These are phyloP conservation scores for Plasmodium sp. DNA, from an alignment of 169 alveolate species.

Conservation along the genomic window DNA sequence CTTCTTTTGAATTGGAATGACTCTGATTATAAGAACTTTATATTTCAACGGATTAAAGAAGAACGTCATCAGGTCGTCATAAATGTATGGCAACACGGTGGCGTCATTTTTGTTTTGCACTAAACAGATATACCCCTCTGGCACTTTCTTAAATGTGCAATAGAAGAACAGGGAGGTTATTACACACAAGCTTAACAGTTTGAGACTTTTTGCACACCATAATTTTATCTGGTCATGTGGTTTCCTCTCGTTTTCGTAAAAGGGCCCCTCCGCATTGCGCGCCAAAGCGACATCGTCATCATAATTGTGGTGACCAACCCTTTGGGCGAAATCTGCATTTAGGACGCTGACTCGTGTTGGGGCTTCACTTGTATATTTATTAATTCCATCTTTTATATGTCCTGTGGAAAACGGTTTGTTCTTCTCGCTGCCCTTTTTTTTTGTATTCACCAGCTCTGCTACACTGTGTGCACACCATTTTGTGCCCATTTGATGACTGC, in stretches of 20 bases:
- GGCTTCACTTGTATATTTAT: neutral
- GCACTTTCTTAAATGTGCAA: slow-evolving; percentile 52
- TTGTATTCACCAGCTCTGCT: neutral
- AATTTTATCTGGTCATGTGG: slow-evolving; percentile 14
- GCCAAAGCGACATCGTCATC: neutral
- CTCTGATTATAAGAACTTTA: slow-evolving; percentile 28
- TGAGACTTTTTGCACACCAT: neutral
- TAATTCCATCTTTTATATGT: neutral
- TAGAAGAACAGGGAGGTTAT: slow-evolving; percentile 25
- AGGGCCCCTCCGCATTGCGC: neutral
- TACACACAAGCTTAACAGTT: neutral
- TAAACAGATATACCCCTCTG: slow-evolving; percentile 61
- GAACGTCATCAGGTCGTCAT: slow-evolving; percentile 66
- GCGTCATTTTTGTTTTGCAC: slow-evolving; percentile 30
- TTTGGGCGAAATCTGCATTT: neutral
- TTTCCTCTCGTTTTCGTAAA: neutral
- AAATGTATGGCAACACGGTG: slow-evolving; percentile 43
- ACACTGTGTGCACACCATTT: neutral
- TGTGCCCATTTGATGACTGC: neutral
- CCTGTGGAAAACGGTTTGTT: neutral
- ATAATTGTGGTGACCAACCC: neutral
- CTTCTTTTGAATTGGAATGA: slow-evolving; percentile 43
- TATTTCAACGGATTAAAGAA: slow-evolving; percentile 50
- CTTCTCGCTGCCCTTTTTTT: neutral
- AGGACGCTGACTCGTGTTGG: neutral